A percentile compares a stretch with the other conserved stretches of the same genome.
These are phyloP conservation scores for Colletotrichum theobromicola DNA, from an alignment of 2,329 filamentous ascomycete genomes.

Conservation along the genomic window DNA sequence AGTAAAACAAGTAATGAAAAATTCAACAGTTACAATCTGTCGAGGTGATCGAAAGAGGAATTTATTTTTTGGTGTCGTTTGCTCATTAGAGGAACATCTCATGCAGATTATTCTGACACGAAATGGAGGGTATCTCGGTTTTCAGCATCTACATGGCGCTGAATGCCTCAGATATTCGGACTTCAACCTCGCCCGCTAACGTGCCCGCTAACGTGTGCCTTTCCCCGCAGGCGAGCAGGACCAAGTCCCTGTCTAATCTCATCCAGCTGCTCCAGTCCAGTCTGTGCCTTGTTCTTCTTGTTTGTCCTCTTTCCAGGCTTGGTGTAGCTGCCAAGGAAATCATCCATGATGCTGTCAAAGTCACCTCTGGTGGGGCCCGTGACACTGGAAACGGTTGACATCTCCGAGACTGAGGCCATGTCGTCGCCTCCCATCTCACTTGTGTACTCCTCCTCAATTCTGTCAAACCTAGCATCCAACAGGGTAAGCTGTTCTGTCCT, in stretches of 20 bases:
- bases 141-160: neutral
- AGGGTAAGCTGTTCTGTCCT: constrained; percentile 87
- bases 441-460: constrained; percentile 79
- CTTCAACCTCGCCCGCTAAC: neutral
- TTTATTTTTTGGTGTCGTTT: neutral
- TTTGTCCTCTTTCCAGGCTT: constrained; percentile 75
- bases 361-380: constrained; percentile 74
- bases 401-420: constrained; percentile 62
- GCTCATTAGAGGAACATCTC: constrained; percentile 8
- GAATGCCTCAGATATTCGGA: neutral
- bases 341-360: constrained; percentile 91
- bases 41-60: neutral
- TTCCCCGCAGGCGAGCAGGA: constrained; percentile 65
- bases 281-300: constrained; percentile 82
- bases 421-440: constrained; percentile 53
- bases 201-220: neutral
- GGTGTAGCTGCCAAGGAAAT: constrained; percentile 80
- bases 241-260: constrained; percentile 85
- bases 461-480: constrained; percentile 90
- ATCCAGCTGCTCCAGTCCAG: constrained; percentile 86
- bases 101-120: neutral
- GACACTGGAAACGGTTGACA: constrained; percentile 70
- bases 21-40: neutral
- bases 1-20: neutral
- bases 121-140: constrained; percentile 15